Conservation (phyloP, 202 grass and related monocot species). For the Brachypodium distachyon region DNA sequence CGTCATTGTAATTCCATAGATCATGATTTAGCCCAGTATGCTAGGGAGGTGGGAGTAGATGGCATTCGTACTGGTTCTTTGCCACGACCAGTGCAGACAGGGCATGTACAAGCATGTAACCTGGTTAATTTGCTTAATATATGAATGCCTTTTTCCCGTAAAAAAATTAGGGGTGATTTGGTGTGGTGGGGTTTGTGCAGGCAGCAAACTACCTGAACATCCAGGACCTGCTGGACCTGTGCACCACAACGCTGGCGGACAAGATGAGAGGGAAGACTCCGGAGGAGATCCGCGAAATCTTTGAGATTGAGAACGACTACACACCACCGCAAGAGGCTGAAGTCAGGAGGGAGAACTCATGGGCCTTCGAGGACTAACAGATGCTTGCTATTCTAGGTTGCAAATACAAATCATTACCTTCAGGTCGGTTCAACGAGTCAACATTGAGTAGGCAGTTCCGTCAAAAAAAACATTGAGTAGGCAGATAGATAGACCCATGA, state of each 20-base stretch:
- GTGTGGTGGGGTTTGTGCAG: background rate
- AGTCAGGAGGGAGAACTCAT: conserved; percentile 23
- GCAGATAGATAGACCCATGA: background rate
- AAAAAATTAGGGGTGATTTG: background rate
- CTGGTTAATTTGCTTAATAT: too few species aligned
- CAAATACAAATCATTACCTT: background rate
- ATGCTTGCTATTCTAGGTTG: background rate
- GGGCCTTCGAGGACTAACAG: conserved; percentile 37
- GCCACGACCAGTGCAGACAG: too few species aligned
- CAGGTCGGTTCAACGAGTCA: background rate
- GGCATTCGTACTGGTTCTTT: too few species aligned
- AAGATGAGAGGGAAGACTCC: conserved; percentile 38
- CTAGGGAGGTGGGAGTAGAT: too few species aligned
- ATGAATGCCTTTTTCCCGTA: too few species aligned
- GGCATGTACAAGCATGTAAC: too few species aligned
- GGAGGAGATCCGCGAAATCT: conserved; percentile 23
- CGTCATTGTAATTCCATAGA: too few species aligned
- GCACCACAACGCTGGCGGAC: conserved; percentile 12
- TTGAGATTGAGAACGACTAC: conserved; percentile 43
- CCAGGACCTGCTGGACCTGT: conserved; percentile 27
- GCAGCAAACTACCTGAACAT: conserved; percentile 37
- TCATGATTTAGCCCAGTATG: too few species aligned
- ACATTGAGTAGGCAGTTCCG: conserved; percentile 11
- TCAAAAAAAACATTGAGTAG: too few species aligned
- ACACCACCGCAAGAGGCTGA: conserved; percentile 37